Evolutionary conservation across 2,329 filamentous ascomycete genomes (phyloP).

Genomic region (Penicillium fuscoglaucum): DNA sequence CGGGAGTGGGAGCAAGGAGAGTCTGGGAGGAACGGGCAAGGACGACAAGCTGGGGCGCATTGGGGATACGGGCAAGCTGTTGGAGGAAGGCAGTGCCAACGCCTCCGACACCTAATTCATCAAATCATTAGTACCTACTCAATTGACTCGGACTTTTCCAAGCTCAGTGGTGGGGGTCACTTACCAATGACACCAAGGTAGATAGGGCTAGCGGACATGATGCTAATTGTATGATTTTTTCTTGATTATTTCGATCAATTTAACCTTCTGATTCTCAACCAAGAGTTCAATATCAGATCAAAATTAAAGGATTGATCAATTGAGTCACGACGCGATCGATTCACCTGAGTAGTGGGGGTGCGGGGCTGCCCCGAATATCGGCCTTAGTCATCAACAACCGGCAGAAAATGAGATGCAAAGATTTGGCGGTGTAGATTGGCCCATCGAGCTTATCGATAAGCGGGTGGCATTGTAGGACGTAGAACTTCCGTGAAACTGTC

Average conservation of each 20-base stretch:
- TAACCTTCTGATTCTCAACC: slow-evolving; percentile 15
- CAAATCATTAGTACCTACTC: slow-evolving; percentile 4
- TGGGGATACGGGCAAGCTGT: slow-evolving; percentile 72
- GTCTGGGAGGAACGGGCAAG: slow-evolving; percentile 83
- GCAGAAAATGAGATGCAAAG: neutral
- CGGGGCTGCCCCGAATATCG: slow-evolving; percentile 13
- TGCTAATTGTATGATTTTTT: slow-evolving; percentile 8
- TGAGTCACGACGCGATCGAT: slow-evolving; percentile 13
- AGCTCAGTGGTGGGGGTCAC: slow-evolving; percentile 13
- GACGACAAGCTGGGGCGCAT: slow-evolving; percentile 75
- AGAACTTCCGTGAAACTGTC: neutral
- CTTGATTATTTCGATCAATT: neutral
- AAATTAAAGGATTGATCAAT: slow-evolving; percentile 2
- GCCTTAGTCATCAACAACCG: neutral
- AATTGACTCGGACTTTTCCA: neutral
- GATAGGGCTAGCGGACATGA: slow-evolving; percentile 37
- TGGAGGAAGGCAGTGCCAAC: slow-evolving; percentile 88
- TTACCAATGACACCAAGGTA: slow-evolving; percentile 47
- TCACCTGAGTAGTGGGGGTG: slow-evolving; percentile 9
- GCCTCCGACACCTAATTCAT: slow-evolving; percentile 73
- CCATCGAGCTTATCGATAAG: slow-evolving; percentile 8
- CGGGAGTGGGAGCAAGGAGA: slow-evolving; percentile 67
- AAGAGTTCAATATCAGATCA: slow-evolving; percentile 1
- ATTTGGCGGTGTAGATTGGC: neutral
- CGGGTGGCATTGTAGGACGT: neutral